These are phyloP conservation scores for Cladophialophora yegresii DNA, from an alignment of 2,329 filamentous ascomycete genomes.

Conservation along the genomic window DNA sequence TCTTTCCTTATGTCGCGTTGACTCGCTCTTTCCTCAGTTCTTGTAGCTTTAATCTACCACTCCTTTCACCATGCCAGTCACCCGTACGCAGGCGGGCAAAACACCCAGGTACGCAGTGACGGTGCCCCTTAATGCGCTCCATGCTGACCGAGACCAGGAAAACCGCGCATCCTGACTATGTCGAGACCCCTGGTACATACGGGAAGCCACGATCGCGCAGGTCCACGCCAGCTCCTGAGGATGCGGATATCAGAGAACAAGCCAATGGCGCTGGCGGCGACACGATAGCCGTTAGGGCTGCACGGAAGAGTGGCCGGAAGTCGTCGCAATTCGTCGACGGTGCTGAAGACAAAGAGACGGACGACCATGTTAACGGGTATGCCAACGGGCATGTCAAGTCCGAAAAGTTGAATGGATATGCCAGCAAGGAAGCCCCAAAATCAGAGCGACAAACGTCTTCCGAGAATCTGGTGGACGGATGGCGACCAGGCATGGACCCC, in stretches of 20 bases:
- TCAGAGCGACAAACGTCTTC: slow-evolving; percentile 4
- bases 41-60: slow-evolving; percentile 3
- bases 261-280: slow-evolving; percentile 21
- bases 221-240: slow-evolving; percentile 24
- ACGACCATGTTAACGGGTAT: slow-evolving; percentile 20
- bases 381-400: slow-evolving; percentile 27
- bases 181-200: slow-evolving; percentile 52
- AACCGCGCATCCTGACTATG: slow-evolving; percentile 53
- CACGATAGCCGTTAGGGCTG: not conserved
- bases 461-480: slow-evolving; percentile 45
- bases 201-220: slow-evolving; percentile 31
- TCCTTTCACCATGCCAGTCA: slow-evolving; percentile 46
- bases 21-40: slow-evolving; percentile 5
- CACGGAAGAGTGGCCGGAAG: slow-evolving; percentile 12
- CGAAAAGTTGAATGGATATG: slow-evolving; percentile 20
- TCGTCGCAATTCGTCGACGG: slow-evolving; percentile 8
- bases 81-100: slow-evolving; percentile 55
- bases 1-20: slow-evolving; percentile 3
- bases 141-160: slow-evolving; percentile 46
- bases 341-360: not conserved
- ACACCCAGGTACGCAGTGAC: slow-evolving; percentile 50
- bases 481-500: slow-evolving; percentile 47
- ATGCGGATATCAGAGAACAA: slow-evolving; percentile 28
- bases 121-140: not conserved
- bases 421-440: slow-evolving; percentile 17